Conservation (phyloP, 1,284 basidiomycete species). For the Microbotryum lychnidis-dioicae region DNA sequence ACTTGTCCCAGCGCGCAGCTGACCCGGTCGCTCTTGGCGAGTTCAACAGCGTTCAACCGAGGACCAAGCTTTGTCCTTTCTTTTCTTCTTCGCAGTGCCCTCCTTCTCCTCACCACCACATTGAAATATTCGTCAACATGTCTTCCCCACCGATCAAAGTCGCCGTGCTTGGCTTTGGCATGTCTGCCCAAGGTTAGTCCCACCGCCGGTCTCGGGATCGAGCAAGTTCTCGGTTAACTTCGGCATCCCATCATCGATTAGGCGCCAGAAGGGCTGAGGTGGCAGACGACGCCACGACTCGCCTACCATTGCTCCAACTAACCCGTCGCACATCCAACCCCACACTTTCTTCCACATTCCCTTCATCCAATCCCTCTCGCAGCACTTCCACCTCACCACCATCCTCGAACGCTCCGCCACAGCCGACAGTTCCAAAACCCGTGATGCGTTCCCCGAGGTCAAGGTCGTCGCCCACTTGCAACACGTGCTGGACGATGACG, state of each 20-base stretch:
- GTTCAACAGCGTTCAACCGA: not conserved
- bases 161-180: slow-evolving; percentile 31
- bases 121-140: not conserved
- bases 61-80: not conserved
- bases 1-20: too few relatives aligned
- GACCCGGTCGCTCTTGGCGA: not conserved
- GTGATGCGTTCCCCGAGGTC: slow-evolving; percentile 24
- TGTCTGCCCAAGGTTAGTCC: slow-evolving; percentile 21
- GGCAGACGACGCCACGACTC: too few relatives aligned
- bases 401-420: slow-evolving; percentile 45
- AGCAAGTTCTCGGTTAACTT: too few relatives aligned
- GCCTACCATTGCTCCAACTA: not conserved
- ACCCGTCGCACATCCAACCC: too few relatives aligned
- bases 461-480: slow-evolving; percentile 27
- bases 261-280: too few relatives aligned
- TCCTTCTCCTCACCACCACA: not conserved
- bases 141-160: slow-evolving; percentile 18
- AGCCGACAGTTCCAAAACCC: slow-evolving; percentile 21
- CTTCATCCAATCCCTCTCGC: slow-evolving; percentile 63
- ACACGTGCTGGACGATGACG: slow-evolving; percentile 32
- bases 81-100: not conserved
- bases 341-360: slow-evolving; percentile 54
- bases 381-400: slow-evolving; percentile 61
- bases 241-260: too few relatives aligned
- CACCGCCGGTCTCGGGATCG: not conserved